These are phyloP conservation scores for Stylonectria norvegica DNA, from an alignment of 2,329 filamentous ascomycete species.

Conservation along the genomic window DNA sequence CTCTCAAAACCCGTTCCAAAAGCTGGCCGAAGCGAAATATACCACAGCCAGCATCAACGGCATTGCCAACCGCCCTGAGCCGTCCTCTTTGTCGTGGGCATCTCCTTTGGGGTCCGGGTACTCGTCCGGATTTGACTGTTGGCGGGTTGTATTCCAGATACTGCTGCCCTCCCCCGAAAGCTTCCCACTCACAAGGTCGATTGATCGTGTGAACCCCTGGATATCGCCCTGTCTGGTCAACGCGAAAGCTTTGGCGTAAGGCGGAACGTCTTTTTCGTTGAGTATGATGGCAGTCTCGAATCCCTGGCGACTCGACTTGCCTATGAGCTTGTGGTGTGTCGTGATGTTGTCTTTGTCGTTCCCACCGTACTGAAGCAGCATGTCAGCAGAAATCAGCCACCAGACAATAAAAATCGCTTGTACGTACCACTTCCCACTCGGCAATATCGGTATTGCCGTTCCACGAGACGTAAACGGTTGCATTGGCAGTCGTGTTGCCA, in stretches of 20 bases:
- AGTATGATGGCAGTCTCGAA: constrained; percentile 20
- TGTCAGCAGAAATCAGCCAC: not conserved
- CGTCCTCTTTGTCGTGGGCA: not conserved
- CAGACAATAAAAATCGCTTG: not conserved
- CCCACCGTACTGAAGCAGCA: constrained; percentile 11
- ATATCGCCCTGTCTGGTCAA: constrained; percentile 16
- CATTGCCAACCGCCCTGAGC: too few relatives aligned
- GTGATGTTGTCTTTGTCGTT: constrained; percentile 18
- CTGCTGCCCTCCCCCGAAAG: constrained; percentile 21
- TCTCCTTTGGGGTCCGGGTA: not conserved
- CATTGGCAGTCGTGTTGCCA: constrained; percentile 7
- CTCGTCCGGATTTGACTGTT: not conserved
- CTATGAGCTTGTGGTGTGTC: constrained; percentile 9
- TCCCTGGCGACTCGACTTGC: constrained; percentile 19
- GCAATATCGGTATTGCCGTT: constrained; percentile 25
- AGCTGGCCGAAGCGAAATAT: too few relatives aligned
- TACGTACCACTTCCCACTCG: constrained; percentile 22
- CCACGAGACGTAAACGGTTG: constrained; percentile 25
- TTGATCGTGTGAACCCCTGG: constrained; percentile 16
- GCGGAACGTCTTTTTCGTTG: constrained; percentile 3
- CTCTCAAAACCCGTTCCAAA: too few relatives aligned
- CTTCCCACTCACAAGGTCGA: constrained; percentile 18
- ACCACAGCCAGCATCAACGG: too few relatives aligned
- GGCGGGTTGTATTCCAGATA: constrained; percentile 8
- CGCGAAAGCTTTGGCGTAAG: constrained; percentile 16